These are phyloP conservation scores for Jacaranda mimosifolia DNA, from an alignment of 257 asterid species.

Conservation along the genomic window DNA sequence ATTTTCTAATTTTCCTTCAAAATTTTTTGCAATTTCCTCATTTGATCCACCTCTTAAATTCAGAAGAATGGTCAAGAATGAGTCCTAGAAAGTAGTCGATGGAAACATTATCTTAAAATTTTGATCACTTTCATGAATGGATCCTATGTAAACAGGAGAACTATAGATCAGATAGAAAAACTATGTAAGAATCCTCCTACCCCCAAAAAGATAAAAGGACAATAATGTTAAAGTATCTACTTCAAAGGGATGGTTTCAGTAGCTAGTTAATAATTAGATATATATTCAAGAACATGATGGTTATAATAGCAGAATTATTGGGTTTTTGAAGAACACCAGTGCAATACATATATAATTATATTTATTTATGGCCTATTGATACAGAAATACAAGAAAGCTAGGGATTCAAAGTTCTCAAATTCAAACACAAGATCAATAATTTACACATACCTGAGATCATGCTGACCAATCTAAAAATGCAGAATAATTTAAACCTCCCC, in stretches of 20 bases:
- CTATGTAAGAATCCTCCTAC: too few relatives aligned
- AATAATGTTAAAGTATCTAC: too few relatives aligned
- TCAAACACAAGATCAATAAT: conserved; percentile 22
- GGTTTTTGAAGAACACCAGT: not conserved
- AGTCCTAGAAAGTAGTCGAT: not conserved
- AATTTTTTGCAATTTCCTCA: not conserved
- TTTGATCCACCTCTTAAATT: not conserved
- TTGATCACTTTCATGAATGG: not conserved
- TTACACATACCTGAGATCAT: conserved; percentile 26
- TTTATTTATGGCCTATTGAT: conserved; percentile 28
- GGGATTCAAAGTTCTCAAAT: conserved; percentile 28
- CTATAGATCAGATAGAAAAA: too few relatives aligned
- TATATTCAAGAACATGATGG: conserved; percentile 1
- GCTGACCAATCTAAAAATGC: not conserved
- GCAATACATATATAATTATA: conserved; percentile 20
- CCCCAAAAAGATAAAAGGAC: too few relatives aligned
- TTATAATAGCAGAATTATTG: conserved; percentile 6
- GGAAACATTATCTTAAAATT: not conserved
- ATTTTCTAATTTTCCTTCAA: not conserved
- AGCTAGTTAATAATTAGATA: not conserved
- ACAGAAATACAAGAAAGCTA: conserved; percentile 37
- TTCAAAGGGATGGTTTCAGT: not conserved
- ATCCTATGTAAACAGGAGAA: too few relatives aligned
- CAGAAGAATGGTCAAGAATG: not conserved
- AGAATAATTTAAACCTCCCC: not conserved